A percentile compares a stretch with the other conserved stretches of the same genome.
Conservation (phyloP, 257 asterid species). For the Avicennia marina region DNA sequence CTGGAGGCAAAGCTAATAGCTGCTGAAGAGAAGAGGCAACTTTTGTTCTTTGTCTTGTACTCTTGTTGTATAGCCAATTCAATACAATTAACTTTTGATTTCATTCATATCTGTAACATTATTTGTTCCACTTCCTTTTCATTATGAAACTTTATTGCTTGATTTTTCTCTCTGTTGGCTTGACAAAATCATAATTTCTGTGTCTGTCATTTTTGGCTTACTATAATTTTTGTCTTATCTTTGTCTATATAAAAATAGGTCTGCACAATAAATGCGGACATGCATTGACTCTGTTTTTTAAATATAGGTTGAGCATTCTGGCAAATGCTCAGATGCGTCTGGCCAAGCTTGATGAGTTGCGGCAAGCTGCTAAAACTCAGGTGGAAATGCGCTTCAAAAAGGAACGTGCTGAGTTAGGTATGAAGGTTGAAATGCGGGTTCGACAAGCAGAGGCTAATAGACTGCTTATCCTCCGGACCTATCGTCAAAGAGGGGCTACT, state of each 20-base stretch:
- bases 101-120: no score
- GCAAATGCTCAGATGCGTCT: constrained; percentile 80
- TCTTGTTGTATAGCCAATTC: not conserved
- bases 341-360: constrained; percentile 83
- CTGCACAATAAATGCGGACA: no score
- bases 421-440: constrained; percentile 79
- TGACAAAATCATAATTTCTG: no score
- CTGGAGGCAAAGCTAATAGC: constrained; percentile 97
- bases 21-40: constrained; percentile 87
- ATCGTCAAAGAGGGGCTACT: constrained; percentile 74
- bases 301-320: constrained; percentile 53
- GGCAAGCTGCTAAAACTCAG: constrained; percentile 83
- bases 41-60: not conserved
- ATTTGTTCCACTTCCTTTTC: no score
- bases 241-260: no score
- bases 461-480: constrained; percentile 67
- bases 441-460: constrained; percentile 92
- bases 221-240: no score
- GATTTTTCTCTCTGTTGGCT: no score
- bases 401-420: constrained; percentile 83
- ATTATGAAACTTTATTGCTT: no score
- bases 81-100: no score
- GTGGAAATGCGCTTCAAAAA: constrained; percentile 68
- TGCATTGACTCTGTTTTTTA: no score
- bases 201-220: no score